These are phyloP conservation scores for Cordyceps javanica DNA, from an alignment of 2,329 filamentous ascomycete genomes.

Conservation along the genomic window DNA sequence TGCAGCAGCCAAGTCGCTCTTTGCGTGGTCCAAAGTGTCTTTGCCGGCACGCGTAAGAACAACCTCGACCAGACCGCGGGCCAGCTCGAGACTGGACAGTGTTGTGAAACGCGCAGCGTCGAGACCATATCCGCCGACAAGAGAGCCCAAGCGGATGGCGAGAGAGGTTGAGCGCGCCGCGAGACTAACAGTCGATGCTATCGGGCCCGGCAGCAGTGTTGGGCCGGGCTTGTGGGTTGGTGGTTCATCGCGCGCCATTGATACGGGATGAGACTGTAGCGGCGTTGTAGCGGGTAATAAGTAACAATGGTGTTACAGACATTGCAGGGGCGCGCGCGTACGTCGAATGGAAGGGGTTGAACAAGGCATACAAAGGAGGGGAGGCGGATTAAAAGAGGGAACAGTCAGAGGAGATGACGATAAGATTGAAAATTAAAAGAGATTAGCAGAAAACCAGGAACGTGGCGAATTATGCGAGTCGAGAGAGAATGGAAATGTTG, in stretches of 20 bases:
- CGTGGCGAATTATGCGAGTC: constrained; percentile 10
- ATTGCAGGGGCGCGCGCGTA: not conserved
- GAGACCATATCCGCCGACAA: constrained; percentile 46
- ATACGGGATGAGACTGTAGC: not conserved
- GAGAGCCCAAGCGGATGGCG: constrained; percentile 46
- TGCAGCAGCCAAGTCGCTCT: constrained; percentile 39
- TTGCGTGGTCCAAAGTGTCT: constrained; percentile 40
- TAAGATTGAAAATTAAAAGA: not conserved
- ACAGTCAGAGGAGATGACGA: not conserved
- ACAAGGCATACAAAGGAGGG: not conserved
- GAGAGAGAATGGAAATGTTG: not conserved
- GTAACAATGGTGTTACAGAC: not conserved
- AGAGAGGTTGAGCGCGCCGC: constrained; percentile 55
- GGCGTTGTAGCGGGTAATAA: not conserved
- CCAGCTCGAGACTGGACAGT: constrained; percentile 50
- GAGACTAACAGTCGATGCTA: constrained; percentile 55
- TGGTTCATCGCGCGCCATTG: constrained; percentile 2
- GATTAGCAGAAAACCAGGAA: not conserved
- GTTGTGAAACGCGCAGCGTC: constrained; percentile 50
- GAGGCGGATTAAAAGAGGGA: no score
- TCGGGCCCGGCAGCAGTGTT: constrained; percentile 50
- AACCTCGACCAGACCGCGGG: constrained; percentile 48
- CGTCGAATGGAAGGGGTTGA: not conserved
- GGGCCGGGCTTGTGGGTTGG: constrained; percentile 21
- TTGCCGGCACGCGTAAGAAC: constrained; percentile 47